A percentile compares a stretch with the other conserved stretches of the same genome.
Evolutionary conservation across 352 stramenopile species (phyloP).

Genomic region (Phytophthora citricola): DNA sequence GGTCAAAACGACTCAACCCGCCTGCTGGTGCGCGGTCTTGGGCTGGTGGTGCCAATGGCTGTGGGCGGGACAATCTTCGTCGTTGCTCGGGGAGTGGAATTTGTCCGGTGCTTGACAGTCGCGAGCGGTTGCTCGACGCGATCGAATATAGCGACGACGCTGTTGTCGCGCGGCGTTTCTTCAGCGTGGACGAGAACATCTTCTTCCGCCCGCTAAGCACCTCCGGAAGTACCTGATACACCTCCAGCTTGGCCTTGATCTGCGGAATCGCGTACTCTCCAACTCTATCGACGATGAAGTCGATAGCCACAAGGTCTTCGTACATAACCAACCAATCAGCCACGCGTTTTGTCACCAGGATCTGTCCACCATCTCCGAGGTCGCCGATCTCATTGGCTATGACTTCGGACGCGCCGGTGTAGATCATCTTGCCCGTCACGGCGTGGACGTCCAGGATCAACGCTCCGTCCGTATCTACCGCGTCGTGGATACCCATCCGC

Average conservation of each 20-base stretch:
- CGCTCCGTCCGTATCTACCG: slow-evolving; percentile 46
- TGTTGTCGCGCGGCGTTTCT: slow-evolving; percentile 47
- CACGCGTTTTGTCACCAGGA: slow-evolving; percentile 59
- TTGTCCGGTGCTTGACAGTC: slow-evolving; percentile 40
- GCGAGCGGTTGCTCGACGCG: slow-evolving; percentile 47
- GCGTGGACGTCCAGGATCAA: slow-evolving; percentile 56
- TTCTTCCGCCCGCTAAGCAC: slow-evolving; percentile 53
- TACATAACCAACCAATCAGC: slow-evolving; percentile 58
- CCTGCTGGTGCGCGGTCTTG: slow-evolving; percentile 19
- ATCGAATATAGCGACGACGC: slow-evolving; percentile 51
- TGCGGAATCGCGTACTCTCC: slow-evolving; percentile 56
- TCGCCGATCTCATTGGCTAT: slow-evolving; percentile 66
- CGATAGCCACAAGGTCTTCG: slow-evolving; percentile 53
- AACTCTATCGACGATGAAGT: slow-evolving; percentile 51
- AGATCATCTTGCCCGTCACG: slow-evolving; percentile 68
- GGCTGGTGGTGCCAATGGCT: slow-evolving; percentile 11
- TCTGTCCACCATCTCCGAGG: slow-evolving; percentile 61
- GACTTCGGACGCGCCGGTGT: slow-evolving; percentile 59
- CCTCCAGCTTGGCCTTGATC: slow-evolving; percentile 50
- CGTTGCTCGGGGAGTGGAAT: slow-evolving; percentile 32
- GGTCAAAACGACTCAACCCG: slow-evolving; percentile 38
- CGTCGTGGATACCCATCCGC: slow-evolving; percentile 71
- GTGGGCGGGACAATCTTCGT: slow-evolving; percentile 40
- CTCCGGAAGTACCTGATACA: slow-evolving; percentile 59
- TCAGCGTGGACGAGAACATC: slow-evolving; percentile 52